Evolutionary conservation across 495 filamentous ascomycete species (phyloP).

Genomic region (Mytilinidion resinicola): DNA sequence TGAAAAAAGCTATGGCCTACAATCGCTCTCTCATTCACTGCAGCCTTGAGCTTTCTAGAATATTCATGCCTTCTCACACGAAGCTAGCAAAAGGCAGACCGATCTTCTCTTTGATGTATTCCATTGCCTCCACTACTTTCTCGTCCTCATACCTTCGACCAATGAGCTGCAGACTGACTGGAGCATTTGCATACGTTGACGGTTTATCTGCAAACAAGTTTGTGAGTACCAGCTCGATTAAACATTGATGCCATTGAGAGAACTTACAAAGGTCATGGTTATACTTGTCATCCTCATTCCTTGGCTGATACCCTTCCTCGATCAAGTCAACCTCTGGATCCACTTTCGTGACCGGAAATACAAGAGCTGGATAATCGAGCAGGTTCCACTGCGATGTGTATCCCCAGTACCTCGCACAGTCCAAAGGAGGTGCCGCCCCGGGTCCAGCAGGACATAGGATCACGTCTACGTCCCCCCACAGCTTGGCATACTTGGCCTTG

Average conservation of each 20-base stretch:
- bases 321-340: conserved; percentile 32
- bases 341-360: conserved; percentile 47
- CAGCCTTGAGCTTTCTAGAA: no score
- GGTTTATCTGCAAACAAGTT: conserved; percentile 18
- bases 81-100: conserved; percentile 13
- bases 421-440: conserved; percentile 53
- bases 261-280: conserved; percentile 33
- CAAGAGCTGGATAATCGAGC: conserved; percentile 56
- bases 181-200: conserved; percentile 33
- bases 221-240: neutral
- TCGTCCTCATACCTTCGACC: conserved; percentile 43
- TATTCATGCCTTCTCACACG: conserved; percentile 1
- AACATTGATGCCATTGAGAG: neutral
- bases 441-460: conserved; percentile 61
- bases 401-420: conserved; percentile 60
- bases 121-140: conserved; percentile 41
- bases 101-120: conserved; percentile 34
- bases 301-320: conserved; percentile 36
- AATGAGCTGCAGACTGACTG: conserved; percentile 40
- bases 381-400: conserved; percentile 72
- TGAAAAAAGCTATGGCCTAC: no score
- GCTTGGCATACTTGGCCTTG: conserved; percentile 49
- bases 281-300: conserved; percentile 37
- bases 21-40: no score
- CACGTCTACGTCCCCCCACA: conserved; percentile 63